These are phyloP conservation scores for Solanum virginianum DNA, from an alignment of 257 asterid genomes.

Conservation along the genomic window DNA sequence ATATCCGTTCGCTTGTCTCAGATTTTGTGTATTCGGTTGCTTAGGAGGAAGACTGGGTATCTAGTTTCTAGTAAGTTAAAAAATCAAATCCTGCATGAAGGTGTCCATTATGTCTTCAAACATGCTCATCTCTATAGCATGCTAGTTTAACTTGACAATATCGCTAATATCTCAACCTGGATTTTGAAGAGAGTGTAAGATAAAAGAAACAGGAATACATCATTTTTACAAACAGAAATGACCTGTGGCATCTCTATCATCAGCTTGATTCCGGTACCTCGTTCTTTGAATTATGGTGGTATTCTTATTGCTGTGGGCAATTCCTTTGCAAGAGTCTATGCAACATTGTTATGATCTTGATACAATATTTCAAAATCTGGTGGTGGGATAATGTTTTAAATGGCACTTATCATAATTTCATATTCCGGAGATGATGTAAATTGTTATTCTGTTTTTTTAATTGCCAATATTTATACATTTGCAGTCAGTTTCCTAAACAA, in stretches of 20 bases:
- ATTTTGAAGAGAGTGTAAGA: neutral
- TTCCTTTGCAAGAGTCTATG: neutral
- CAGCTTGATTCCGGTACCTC: neutral
- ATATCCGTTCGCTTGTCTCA: neutral
- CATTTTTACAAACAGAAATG: neutral
- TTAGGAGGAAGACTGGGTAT: neutral
- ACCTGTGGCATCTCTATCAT: neutral
- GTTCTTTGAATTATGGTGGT: neutral
- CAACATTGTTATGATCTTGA: neutral
- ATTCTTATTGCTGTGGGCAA: neutral
- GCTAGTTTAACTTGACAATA: neutral
- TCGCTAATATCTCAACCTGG: neutral
- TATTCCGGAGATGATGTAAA: neutral
- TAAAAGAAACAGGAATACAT: neutral
- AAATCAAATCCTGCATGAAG: neutral
- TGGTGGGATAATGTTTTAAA: neutral
- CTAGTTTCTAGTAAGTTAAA: neutral
- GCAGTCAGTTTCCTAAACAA: neutral
- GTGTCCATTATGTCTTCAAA: neutral
- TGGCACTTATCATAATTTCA: neutral
- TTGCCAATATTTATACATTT: neutral
- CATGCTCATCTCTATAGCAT: neutral
- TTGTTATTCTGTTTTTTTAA: neutral
- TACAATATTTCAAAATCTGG: neutral
- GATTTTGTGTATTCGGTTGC: neutral